Percentiles rank a stretch among this genome's conserved stretches.
These are phyloP conservation scores for Ophiocordyceps robertsii DNA, from an alignment of 2,329 filamentous ascomycete species.

Conservation along the genomic window DNA sequence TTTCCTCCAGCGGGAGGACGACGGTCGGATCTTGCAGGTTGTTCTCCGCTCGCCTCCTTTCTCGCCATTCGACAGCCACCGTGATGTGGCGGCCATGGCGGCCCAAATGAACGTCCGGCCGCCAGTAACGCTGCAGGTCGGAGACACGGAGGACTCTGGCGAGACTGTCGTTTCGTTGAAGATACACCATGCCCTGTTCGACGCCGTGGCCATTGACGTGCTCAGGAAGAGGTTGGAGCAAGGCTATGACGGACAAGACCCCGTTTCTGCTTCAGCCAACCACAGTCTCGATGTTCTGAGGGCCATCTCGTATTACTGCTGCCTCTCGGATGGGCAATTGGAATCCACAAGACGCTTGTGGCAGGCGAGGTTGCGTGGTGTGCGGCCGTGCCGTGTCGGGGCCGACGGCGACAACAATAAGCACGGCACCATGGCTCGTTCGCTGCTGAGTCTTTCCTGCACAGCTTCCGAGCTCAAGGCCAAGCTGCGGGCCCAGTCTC, in stretches of 20 bases:
- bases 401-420: background rate
- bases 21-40: constrained; percentile 9
- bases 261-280: background rate
- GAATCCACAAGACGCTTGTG: constrained; percentile 1
- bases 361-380: constrained; percentile 1
- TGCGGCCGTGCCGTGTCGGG: background rate
- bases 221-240: constrained; percentile 6
- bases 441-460: background rate
- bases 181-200: constrained; percentile 11
- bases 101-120: constrained; percentile 3
- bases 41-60: constrained; percentile 3
- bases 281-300: background rate
- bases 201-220: constrained; percentile 7
- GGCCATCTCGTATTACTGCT: background rate
- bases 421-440: background rate
- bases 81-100: constrained; percentile 1
- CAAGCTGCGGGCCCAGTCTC: background rate
- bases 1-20: constrained; percentile 5
- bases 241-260: constrained; percentile 1
- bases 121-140: constrained; percentile 3
- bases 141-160: background rate
- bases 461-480: background rate
- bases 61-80: constrained; percentile 3
- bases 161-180: constrained; percentile 6
- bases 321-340: background rate